Evolutionary conservation across 2,329 filamentous ascomycete species (phyloP).

Genomic region (Cladophialophora immunda): DNA sequence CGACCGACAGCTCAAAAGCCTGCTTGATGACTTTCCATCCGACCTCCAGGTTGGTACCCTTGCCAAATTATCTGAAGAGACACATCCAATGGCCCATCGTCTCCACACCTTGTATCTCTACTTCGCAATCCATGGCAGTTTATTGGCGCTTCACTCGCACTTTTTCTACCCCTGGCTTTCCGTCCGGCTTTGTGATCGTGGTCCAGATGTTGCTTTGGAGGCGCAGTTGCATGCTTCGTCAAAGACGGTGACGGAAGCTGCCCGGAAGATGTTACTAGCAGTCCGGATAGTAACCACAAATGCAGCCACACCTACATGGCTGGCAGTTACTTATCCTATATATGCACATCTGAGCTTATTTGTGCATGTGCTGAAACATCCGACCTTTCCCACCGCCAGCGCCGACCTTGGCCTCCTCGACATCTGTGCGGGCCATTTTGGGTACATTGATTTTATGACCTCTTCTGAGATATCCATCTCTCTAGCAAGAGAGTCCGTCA

Average conservation of each 20-base stretch:
- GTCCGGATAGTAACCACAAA: slow-evolving; percentile 9
- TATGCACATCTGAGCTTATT: slow-evolving; percentile 22
- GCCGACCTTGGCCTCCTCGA: slow-evolving; percentile 26
- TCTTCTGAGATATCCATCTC: slow-evolving; percentile 17
- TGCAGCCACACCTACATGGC: slow-evolving; percentile 18
- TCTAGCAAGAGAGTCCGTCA: slow-evolving; percentile 13
- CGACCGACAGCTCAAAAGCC: slow-evolving; percentile 12
- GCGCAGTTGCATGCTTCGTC: slow-evolving; percentile 6
- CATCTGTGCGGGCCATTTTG: slow-evolving; percentile 26
- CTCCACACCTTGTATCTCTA: slow-evolving; percentile 22
- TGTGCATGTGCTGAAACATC: slow-evolving; percentile 19
- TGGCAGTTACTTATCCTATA: slow-evolving; percentile 27
- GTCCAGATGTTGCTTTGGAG: slow-evolving; percentile 10
- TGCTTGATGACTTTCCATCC: slow-evolving; percentile 20
- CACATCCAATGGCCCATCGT: neutral
- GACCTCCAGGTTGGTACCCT: slow-evolving; percentile 12
- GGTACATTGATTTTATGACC: slow-evolving; percentile 22
- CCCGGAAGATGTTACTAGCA: slow-evolving; percentile 27
- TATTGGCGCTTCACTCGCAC: slow-evolving; percentile 19
- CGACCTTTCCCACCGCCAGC: slow-evolving; percentile 4
- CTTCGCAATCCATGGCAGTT: slow-evolving; percentile 23
- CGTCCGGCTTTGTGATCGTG: slow-evolving; percentile 1
- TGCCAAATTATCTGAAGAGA: slow-evolving; percentile 1
- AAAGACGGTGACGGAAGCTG: slow-evolving; percentile 16
- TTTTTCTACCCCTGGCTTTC: slow-evolving; percentile 27